Evolutionary conservation across 2,329 filamentous ascomycete genomes (phyloP).

Genomic region (Curvularia hawaiiensis): DNA sequence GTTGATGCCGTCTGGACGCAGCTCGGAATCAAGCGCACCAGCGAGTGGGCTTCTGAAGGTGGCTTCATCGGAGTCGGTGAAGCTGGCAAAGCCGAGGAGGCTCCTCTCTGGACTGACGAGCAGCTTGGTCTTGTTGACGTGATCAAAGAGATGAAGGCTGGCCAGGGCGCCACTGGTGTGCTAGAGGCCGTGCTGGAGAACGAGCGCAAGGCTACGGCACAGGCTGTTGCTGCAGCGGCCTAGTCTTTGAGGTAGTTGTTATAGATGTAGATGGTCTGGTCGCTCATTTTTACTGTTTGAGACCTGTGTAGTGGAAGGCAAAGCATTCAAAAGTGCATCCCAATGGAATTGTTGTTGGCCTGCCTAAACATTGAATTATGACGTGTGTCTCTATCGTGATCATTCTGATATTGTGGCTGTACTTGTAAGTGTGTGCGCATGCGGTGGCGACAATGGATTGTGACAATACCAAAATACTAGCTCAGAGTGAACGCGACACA

Average conservation of each 20-base stretch:
- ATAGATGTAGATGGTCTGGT: constrained; percentile 28
- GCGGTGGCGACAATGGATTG: background rate
- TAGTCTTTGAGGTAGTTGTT: constrained; percentile 12
- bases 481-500: background rate
- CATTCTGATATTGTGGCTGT: background rate
- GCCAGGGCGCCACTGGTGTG: constrained; percentile 50
- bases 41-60: constrained; percentile 87
- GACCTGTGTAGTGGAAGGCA: constrained; percentile 22
- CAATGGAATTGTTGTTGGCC: constrained; percentile 9
- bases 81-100: constrained; percentile 60
- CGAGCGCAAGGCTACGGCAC: constrained; percentile 51
- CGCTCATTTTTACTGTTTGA: constrained; percentile 37
- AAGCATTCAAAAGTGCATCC: constrained; percentile 4
- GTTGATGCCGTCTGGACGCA: constrained; percentile 88
- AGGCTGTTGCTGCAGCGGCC: constrained; percentile 52
- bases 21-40: constrained; percentile 88
- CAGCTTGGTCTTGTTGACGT: constrained; percentile 76
- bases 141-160: constrained; percentile 59
- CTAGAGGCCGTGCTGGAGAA: constrained; percentile 56
- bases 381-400: background rate
- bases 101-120: constrained; percentile 88
- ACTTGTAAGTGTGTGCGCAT: background rate
- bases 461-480: background rate
- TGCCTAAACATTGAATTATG: background rate
- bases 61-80: constrained; percentile 95